Base-by-base conservation (phyloP, 306 rosid species). In the Cucurbita moschata region DNA sequence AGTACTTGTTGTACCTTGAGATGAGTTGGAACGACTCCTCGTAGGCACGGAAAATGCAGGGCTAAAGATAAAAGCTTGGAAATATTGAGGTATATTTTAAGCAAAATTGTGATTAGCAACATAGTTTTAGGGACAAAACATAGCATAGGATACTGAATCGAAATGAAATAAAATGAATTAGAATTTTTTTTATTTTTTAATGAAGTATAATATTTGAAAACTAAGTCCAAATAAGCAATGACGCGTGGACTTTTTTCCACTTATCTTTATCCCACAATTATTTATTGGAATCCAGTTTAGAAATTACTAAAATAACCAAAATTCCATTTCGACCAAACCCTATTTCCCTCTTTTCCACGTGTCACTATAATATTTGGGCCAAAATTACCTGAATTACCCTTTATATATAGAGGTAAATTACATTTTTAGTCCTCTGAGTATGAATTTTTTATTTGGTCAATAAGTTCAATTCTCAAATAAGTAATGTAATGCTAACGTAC, bases 181-280 rank as follows among this genome's bases (percentile, higher is more conserved):
- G 19, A 6, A 35, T 13, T 59, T 52, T 71, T 47, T 8, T 61
- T 14, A 70, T 59, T 7, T 70, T 40, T 52, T 69, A 50, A 44
- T 16, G 39, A 39, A 23, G 38, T 76, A 61, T 73, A 78, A 60
- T 55, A 79, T 4, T n/a, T 16, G 50, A 79, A 79, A 75, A 75
- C 72, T 7, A 72, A 72, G 81, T 82, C 85, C 90, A 85, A 81
- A 81, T 77, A 81, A 81, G 87, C 87, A 90, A 86, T 64, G 78
- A 88, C 94, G 96, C 75, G 96, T 90, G 91, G 90, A 86, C 92
- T 87, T 65, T 72, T 53, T 2, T 52, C 47, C 8, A 2, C 51
- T 50, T 11, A 58, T 9, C 37, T 50, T 21, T 18, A 38, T 38
- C 10, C 44, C 18, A 61, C 57, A 68, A 46, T 42, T 42, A 68